A percentile compares a stretch with the other conserved stretches of the same genome.
Conservation (phyloP, 148 eudicot species). For the Rhododendron kiyosumense region DNA sequence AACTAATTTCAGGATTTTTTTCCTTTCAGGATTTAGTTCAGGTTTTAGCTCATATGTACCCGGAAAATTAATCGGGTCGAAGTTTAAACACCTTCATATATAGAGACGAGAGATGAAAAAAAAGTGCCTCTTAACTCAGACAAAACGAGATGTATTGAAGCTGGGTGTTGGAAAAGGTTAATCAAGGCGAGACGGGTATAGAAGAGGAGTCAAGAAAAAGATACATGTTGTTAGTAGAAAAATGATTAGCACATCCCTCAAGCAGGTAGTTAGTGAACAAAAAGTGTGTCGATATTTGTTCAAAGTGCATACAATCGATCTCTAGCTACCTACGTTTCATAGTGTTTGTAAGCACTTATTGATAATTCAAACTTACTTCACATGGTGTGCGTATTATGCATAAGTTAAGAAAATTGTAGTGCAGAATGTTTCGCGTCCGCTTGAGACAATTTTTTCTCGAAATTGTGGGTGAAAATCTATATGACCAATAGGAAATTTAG, state of each 20-base stretch:
- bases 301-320: too few species aligned
- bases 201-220: too few species aligned
- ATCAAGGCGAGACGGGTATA: background rate
- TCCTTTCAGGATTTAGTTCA: too few species aligned
- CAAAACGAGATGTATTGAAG: background rate
- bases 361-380: background rate
- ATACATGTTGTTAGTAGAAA: background rate
- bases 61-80: background rate
- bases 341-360: background rate
- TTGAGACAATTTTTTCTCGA: background rate
- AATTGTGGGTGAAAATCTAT: background rate
- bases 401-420: background rate
- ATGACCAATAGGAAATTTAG: background rate
- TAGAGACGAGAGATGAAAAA: background rate
- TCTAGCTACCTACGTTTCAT: too few species aligned
- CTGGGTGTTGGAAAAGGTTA: background rate
- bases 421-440: too few species aligned
- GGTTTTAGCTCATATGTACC: too few species aligned
- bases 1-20: too few species aligned
- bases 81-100: background rate
- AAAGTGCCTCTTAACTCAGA: background rate
- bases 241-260: background rate
- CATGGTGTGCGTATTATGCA: too few species aligned
- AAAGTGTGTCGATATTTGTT: too few species aligned
- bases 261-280: too few species aligned